Base-by-base conservation (phyloP, 73 alveolate genomes). In the Urostyla sp. region DNA sequence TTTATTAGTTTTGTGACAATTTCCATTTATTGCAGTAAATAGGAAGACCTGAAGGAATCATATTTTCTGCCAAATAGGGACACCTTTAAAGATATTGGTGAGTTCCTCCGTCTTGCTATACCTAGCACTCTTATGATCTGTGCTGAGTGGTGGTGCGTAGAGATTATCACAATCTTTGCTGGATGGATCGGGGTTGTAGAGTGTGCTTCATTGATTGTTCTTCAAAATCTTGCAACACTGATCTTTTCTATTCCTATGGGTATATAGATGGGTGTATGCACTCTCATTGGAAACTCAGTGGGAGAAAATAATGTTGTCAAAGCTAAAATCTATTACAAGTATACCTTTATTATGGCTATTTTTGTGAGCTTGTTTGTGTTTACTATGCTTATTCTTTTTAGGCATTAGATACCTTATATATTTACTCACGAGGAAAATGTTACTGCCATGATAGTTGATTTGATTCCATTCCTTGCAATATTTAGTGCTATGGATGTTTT, bases 141-240 rank as follows among this genome's bases (percentile, higher is more conserved):
- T 31, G 45, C 53, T 35, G 91, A 81, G n/a, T 81, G 91, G 91
- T 81, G 91, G 91, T 28, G 83, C 55, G 53, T 57, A 32, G 91
- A 81, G 24, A 69, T 81, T 3, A 30, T 57, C 3, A 38, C 53
- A 5, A 26, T 76, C 15, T 16, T 57, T 35, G 57, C 67, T 72
- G 84, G 84, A 30, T 74, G 24, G 20, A 57, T 57, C 45, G 43
- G 80, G 26, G 91, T 53, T 3, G 46, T 35, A 5, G 72, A 56
- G 38, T 73, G 55, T 0, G 91, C 91, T 0, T 67, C 86, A n/a
- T 30, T 67, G 30, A 60, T 48, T 0, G 32, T 67, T 21, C 36
- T 81, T 7, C 35, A 54, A 21, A 52, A 81, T 31, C 7, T 23
- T 34, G 56, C 55, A 18, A n/a, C 37, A 11, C 57, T 52, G 6